Base-by-base conservation (phyloP, 805 yeast species). In the Lachancea cidri region DNA sequence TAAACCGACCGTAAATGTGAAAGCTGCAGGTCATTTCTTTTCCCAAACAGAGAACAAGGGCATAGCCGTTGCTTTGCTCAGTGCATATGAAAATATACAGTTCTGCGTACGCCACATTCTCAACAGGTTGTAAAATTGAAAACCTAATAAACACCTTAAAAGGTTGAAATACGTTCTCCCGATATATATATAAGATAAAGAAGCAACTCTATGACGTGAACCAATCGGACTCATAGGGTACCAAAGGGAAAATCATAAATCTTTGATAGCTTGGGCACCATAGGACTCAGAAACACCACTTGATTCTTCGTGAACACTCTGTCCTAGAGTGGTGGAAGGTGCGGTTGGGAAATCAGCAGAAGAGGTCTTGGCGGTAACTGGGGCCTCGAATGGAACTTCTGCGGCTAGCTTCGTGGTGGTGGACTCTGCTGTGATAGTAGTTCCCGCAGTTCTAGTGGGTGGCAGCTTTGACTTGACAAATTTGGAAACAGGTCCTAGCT, bases 401-500 rank as follows among this genome's bases (percentile, higher is more conserved):
- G 52, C 53, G 33, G 57, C 60, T 42, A 55, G 38, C 9, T 53
- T 44, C 22, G 58, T 34, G 22, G 61, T 53, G 15, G 56, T 49
- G 18, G 59, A 49, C 17, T 46, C 48, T 17, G 57, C 46, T 42
- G 58, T 79, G 48, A 80, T 83, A 36, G 85, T 79, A 32, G 85
- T 70, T 31, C 83, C 80, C 29, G 86, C 86, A 46, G 88, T 81
- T 76, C 87, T 79, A 39, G 66, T 62, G 50, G 62, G 61, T 39
- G 55, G 49, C 24, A 49, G 42, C 38, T 48, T 52, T 5, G 77
- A 67, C 58, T 73, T 69, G 57, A 83, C 65, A 55, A 78, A 76
- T 27, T 70, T 58, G 31, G 84, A 79, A 43, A 81, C 77, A 39
- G 91, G 91, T 34, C 84, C 83, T 44, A 81, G 62, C 63, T 77